Evolutionary conservation across 2,329 filamentous ascomycete genomes (phyloP).

Genomic region (Chaetomiaceae sp.): DNA sequence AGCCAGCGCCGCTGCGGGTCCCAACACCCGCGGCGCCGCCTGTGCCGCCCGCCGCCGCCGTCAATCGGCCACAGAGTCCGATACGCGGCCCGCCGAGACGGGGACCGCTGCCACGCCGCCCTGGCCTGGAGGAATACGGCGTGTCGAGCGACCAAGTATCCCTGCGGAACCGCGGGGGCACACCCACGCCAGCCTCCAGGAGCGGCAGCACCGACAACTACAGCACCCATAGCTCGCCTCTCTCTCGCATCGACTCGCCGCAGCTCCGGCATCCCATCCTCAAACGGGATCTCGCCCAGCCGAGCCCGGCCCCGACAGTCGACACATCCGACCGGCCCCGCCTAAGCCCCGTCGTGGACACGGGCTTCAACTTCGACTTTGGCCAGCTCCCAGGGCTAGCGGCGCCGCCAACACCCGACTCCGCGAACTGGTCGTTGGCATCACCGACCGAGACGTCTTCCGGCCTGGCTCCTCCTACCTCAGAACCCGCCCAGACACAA

Average conservation of each 20-base stretch:
- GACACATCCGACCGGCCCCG: slow-evolving; percentile 6
- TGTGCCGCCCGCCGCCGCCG: not conserved
- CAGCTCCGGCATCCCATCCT: slow-evolving; percentile 19
- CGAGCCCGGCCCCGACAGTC: slow-evolving; percentile 10
- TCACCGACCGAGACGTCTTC: slow-evolving; percentile 13
- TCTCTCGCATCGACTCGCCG: slow-evolving; percentile 20
- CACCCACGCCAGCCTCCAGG: slow-evolving; percentile 9
- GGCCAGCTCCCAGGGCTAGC: slow-evolving; percentile 5
- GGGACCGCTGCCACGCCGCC: slow-evolving; percentile 20
- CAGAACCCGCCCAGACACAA: not conserved
- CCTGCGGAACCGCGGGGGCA: slow-evolving; percentile 6
- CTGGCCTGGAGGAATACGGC: slow-evolving; percentile 25
- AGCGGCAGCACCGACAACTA: slow-evolving; percentile 16
- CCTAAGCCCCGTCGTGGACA: slow-evolving; percentile 19
- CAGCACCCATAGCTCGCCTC: slow-evolving; percentile 16
- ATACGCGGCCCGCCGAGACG: slow-evolving; percentile 12
- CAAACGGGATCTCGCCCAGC: slow-evolving; percentile 10
- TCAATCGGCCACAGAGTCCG: slow-evolving; percentile 17
- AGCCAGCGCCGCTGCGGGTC: slow-evolving; percentile 23
- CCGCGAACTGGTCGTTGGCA: slow-evolving; percentile 22
- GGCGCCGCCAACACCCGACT: slow-evolving; percentile 23
- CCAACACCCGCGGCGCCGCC: slow-evolving; percentile 1
- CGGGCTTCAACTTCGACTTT: slow-evolving; percentile 29
- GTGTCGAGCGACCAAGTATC: slow-evolving; percentile 14
- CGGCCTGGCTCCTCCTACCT: not conserved